Base-by-base conservation (phyloP, 2,329 filamentous ascomycete genomes). In the Diaporthe velutina region DNA sequence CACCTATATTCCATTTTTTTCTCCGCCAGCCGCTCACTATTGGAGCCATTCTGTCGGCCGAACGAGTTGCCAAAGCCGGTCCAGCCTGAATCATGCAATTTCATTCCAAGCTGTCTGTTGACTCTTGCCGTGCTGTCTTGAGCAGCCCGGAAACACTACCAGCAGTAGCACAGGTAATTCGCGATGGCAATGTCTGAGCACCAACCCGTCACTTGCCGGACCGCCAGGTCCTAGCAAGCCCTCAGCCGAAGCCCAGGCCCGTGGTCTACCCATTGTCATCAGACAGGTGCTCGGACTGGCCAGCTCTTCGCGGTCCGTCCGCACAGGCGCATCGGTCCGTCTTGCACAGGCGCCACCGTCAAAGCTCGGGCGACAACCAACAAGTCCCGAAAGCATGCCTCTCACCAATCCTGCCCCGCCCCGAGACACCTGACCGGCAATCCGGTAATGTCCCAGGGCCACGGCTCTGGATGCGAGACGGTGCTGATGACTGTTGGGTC, bases 291-390 rank as follows among this genome's bases (percentile, higher is more conserved):
- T 68, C 64, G 30, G 64, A 54, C 64, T 28, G 33, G 30, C 33
- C 48, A 40, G 33, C 64, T 40, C 22, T 54, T 54, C 48, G 22
- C 48, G 48, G 33, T 38, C 48, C 50, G 64, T 54, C 64, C 64
- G 64, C n/a, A n/a, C n/a, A n/a, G n/a, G n/a, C 64, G 64, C 64
- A 40, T 40, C 64, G 48, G 64, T 54, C 64, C 64, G 64, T 54
- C 30, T 25, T 28, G 48, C 64, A 54, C n/a, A 54, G 33, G 48
- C 48, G 17, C 40, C 60, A n/a, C 30, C 30, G 64, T 54, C 45
- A 54, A 54, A 68, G 64, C 48, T 68, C 64, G 48, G 64, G 64
- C 64, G 48, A 40, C 30, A 10, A 54, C 48, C 48, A 54, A 54
- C 64, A 68, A 25, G 48, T 22, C 48, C 33, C 48, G 33, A 68